phyloP scores from a whole-genome alignment of 495 filamentous ascomycete species.

The Aspergillus sparsus region DNA sequence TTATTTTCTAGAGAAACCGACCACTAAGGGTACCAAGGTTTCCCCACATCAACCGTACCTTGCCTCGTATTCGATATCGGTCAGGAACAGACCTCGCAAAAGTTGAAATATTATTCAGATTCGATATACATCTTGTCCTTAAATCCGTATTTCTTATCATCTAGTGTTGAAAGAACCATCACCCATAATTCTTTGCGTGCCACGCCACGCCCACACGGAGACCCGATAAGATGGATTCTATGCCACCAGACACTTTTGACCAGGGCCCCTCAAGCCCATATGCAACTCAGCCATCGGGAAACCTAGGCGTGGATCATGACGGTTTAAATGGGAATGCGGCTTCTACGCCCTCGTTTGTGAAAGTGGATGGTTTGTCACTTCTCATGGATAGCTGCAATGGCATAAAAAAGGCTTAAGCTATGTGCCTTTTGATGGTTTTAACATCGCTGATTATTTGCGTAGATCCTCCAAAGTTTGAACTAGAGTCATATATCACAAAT shows the following conservation, averaged over 20 bases:
- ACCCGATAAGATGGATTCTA: constrained; percentile 30
- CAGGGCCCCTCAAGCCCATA: constrained; percentile 21
- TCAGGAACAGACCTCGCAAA: not conserved
- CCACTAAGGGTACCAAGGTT: not conserved
- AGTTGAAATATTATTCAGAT: not conserved
- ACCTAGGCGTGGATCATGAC: constrained; percentile 18
- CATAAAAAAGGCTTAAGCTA: constrained; percentile 1
- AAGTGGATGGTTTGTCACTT: constrained; percentile 34
- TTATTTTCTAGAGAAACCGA: not conserved
- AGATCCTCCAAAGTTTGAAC: constrained; percentile 88
- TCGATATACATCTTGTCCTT: not conserved
- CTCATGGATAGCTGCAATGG: constrained; percentile 8
- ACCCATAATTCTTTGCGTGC: not conserved
- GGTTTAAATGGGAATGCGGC: constrained; percentile 19
- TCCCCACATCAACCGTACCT: not conserved
- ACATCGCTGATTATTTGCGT: constrained; percentile 10
- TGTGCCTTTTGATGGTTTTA: no score
- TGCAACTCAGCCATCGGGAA: constrained; percentile 9
- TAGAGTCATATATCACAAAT: constrained; percentile 89
- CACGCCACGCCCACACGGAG: not conserved
- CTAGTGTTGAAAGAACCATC: not conserved
- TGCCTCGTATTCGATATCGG: not conserved
- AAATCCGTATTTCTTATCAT: no score
- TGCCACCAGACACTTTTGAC: constrained; percentile 33
- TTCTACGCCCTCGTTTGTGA: constrained; percentile 24